phyloP scores from a whole-genome alignment of 2,329 filamentous ascomycete genomes.

The Biscogniauxia marginata region DNA sequence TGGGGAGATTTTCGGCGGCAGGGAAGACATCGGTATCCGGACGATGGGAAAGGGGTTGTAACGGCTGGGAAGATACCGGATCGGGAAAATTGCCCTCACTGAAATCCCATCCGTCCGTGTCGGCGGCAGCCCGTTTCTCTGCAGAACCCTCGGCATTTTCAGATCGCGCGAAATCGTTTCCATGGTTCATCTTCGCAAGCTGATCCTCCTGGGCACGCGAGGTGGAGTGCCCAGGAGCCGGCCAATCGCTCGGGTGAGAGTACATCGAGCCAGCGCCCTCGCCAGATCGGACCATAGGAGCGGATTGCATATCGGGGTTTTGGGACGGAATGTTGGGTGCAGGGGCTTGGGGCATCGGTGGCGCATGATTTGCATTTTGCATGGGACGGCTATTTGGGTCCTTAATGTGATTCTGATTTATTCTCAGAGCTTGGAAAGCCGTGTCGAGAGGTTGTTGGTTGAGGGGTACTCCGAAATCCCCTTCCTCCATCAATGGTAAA shows the following conservation, averaged over 20 bases:
- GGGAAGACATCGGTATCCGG: conserved; percentile 90
- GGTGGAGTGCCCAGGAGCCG: conserved; percentile 22
- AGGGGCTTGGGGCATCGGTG: conserved; percentile 45
- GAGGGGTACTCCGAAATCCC: conserved; percentile 47
- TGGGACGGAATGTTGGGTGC: conserved; percentile 33
- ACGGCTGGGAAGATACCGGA: conserved; percentile 42
- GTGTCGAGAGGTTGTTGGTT: conserved; percentile 42
- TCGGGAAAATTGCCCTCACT: conserved; percentile 72
- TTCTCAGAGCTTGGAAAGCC: conserved; percentile 32
- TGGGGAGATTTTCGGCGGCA: conserved; percentile 73
- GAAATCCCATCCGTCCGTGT: conserved; percentile 88
- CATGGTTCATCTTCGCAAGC: conserved; percentile 35
- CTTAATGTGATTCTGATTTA: conserved; percentile 57
- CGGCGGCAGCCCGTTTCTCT: conserved; percentile 49
- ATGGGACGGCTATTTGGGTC: conserved; percentile 54
- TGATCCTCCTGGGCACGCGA: conserved; percentile 27
- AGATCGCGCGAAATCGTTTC: conserved; percentile 39
- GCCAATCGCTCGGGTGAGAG: conserved; percentile 29
- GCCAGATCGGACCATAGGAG: conserved; percentile 53
- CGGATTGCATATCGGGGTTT: conserved; percentile 42
- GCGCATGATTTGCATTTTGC: conserved; percentile 52
- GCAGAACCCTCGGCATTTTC: conserved; percentile 43
- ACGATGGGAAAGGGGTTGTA: conserved; percentile 54
- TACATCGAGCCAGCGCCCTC: conserved; percentile 47
- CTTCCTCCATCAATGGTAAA: conserved; percentile 57